Evolutionary conservation across 2,329 filamentous ascomycete species (phyloP).

Genomic region (Curvularia hawaiiensis): DNA sequence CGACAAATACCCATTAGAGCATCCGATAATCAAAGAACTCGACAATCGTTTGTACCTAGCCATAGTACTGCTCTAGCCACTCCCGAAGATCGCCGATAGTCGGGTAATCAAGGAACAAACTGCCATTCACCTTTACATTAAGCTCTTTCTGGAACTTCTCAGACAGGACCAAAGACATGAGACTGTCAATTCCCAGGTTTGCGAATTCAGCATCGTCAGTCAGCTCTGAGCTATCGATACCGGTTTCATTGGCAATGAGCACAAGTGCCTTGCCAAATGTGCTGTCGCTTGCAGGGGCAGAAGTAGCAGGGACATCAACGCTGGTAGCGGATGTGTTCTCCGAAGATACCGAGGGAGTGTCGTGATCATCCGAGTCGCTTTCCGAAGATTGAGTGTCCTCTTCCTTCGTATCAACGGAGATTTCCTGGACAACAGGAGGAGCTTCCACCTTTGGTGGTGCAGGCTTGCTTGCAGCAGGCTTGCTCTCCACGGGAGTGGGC

Average conservation of each 20-base stretch:
- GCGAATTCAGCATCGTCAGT: slow-evolving; percentile 28
- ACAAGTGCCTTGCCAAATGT: slow-evolving; percentile 17
- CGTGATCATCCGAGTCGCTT: not conserved
- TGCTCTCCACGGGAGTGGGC: not conserved
- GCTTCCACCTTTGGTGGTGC: not conserved
- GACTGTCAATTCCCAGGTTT: slow-evolving; percentile 35
- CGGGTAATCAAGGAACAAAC: slow-evolving; percentile 32
- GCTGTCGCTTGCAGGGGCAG: not conserved
- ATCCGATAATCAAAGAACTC: not conserved
- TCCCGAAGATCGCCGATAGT: slow-evolving; percentile 27
- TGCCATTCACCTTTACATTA: slow-evolving; percentile 19
- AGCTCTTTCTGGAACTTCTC: slow-evolving; percentile 31
- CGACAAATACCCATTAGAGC: too few species aligned
- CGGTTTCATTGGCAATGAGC: slow-evolving; percentile 31
- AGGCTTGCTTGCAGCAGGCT: not conserved
- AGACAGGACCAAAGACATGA: slow-evolving; percentile 31
- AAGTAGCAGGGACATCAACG: not conserved
- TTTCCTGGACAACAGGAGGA: not conserved
- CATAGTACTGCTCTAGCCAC: slow-evolving; percentile 26
- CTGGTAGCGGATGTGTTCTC: slow-evolving; percentile 6
- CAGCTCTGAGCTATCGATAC: slow-evolving; percentile 23
- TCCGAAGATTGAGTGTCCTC: not conserved
- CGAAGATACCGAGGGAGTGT: slow-evolving; percentile 2
- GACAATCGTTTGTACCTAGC: not conserved
- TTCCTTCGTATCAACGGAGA: not conserved